A percentile compares a stretch with the other conserved stretches of the same genome.
Conservation (phyloP, 805 yeast genomes). For the Tetrapisispora pingtungensis region DNA sequence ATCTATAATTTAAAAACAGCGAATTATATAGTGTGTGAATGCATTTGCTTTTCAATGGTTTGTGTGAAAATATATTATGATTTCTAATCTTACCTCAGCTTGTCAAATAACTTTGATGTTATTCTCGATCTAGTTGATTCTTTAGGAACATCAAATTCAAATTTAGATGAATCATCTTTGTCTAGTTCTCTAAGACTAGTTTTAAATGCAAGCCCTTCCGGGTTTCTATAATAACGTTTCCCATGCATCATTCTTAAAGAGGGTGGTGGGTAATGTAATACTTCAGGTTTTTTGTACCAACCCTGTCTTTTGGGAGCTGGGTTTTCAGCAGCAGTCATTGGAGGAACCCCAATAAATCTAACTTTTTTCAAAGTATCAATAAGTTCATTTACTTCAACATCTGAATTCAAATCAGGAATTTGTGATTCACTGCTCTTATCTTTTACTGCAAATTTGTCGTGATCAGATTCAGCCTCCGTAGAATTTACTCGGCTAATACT, state of each 20-base stretch:
- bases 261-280: conserved; percentile 26
- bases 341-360: conserved; percentile 29
- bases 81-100: conserved; percentile 9
- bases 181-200: conserved; percentile 20
- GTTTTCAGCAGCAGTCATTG: conserved; percentile 24
- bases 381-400: not conserved
- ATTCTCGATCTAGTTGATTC: conserved; percentile 14
- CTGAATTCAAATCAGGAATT: not conserved
- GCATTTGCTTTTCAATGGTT: no score
- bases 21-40: no score
- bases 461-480: no score
- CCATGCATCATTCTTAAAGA: conserved; percentile 7
- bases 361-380: conserved; percentile 19
- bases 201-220: conserved; percentile 29
- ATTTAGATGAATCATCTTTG: conserved; percentile 4
- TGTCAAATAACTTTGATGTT: conserved; percentile 19
- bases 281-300: conserved; percentile 31
- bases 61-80: not conserved
- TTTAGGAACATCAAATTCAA: conserved; percentile 3
- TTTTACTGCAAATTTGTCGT: no score
- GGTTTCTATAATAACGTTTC: conserved; percentile 14
- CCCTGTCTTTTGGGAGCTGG: conserved; percentile 27
- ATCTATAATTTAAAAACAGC: no score
- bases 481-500: no score
- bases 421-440: no score